Evolutionary conservation across 371 early-diverging fungal genomes (phyloP).

Genomic region (Lichtheimia corymbifera): DNA sequence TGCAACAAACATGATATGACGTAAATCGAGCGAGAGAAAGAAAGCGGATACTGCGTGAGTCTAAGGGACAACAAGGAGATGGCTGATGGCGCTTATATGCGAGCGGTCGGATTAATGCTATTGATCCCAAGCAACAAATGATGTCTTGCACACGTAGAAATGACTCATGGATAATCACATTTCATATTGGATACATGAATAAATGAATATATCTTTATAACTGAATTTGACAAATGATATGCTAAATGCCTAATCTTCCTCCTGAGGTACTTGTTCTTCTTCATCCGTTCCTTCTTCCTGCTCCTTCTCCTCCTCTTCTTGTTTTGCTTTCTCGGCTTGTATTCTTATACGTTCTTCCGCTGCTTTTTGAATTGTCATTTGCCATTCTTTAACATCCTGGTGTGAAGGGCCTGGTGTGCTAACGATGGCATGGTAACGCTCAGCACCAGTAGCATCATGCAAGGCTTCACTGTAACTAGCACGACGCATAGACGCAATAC

Average conservation of each 20-base stretch:
- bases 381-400: slow-evolving; percentile 21
- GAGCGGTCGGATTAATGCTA: not conserved
- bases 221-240: too few species aligned
- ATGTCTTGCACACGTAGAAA: too few species aligned
- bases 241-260: slow-evolving; percentile 5
- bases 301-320: slow-evolving; percentile 3
- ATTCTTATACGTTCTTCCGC: slow-evolving; percentile 7
- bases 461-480: slow-evolving; percentile 17
- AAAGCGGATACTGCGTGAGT: not conserved
- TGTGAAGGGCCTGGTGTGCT: slow-evolving; percentile 25
- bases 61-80: not conserved
- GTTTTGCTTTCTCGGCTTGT: slow-evolving; percentile 2
- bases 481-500: slow-evolving; percentile 20
- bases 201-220: too few species aligned
- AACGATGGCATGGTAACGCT: slow-evolving; percentile 30
- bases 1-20: too few species aligned
- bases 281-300: not conserved
- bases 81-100: not conserved
- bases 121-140: not conserved
- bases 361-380: slow-evolving; percentile 4
- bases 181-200: too few species aligned
- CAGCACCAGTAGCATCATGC: slow-evolving; percentile 13
- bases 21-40: too few species aligned
- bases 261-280: not conserved
- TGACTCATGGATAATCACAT: too few species aligned